Conservation (phyloP, 257 asterid species). For the Striga asiatica region DNA sequence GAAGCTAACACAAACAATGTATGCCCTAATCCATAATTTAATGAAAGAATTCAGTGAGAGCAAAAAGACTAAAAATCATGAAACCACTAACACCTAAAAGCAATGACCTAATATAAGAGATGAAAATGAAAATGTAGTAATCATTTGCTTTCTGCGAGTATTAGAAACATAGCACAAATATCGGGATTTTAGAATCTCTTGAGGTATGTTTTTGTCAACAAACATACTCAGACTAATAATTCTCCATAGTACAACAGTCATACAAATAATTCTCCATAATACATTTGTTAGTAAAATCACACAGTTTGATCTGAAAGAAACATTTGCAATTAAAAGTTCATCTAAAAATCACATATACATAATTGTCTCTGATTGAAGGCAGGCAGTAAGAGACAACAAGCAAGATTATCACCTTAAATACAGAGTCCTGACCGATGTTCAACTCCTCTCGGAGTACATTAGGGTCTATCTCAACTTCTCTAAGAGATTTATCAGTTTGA, state of each 20-base stretch:
- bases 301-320: not conserved
- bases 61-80: not conserved
- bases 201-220: not conserved
- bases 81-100: not conserved
- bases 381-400: not conserved
- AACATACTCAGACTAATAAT: not conserved
- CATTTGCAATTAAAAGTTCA: not conserved
- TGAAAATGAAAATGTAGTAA: not conserved
- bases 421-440: constrained; percentile 45
- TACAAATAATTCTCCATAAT: not conserved
- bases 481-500: constrained; percentile 23
- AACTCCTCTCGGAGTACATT: constrained; percentile 52
- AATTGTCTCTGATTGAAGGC: not conserved
- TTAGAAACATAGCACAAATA: too few relatives aligned
- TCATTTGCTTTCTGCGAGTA: too few relatives aligned
- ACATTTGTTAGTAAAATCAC: too few relatives aligned
- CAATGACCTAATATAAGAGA: not conserved
- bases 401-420: constrained; percentile 50
- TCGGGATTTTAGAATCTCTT: not conserved
- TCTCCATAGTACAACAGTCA: not conserved
- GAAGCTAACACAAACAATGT: too few relatives aligned
- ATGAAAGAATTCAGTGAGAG: not conserved
- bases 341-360: not conserved
- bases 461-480: constrained; percentile 48
- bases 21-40: not conserved